A percentile compares a stretch with the other conserved stretches of the same genome.
Evolutionary conservation across 2,329 filamentous ascomycete species (phyloP).

Genomic region (Exophiala calicioides): DNA sequence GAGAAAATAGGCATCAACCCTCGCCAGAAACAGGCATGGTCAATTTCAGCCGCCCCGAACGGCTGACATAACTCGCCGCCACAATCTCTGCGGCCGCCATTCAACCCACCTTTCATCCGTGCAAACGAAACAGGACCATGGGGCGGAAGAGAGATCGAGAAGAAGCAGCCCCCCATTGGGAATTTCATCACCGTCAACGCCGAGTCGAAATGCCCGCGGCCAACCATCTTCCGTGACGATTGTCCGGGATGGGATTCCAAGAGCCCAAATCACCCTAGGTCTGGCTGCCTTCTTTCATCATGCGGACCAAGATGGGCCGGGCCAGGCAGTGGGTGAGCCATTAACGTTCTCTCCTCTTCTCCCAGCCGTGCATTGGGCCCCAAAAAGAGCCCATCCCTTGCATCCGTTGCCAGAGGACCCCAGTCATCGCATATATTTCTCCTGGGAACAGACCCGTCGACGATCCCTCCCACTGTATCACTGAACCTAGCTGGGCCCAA

Average conservation of each 20-base stretch:
- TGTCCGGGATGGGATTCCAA: too few species aligned
- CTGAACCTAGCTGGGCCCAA: conserved; percentile 10
- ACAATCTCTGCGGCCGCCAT: conserved; percentile 6
- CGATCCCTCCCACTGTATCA: conserved; percentile 10
- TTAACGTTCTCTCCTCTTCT: conserved; percentile 12
- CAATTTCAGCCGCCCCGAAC: conserved; percentile 2
- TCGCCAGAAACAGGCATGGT: too few species aligned
- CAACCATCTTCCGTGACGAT: conserved; percentile 1
- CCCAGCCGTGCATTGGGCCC: conserved; percentile 23
- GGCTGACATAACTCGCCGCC: conserved; percentile 24
- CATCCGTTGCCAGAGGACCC: conserved; percentile 19
- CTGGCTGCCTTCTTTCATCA: conserved; percentile 21
- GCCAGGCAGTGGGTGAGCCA: conserved; percentile 12
- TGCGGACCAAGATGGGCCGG: conserved; percentile 19
- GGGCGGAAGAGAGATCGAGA: not conserved
- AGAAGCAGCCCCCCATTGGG: too few species aligned
- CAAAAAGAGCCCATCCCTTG: conserved; percentile 16
- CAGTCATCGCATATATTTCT: conserved; percentile 14
- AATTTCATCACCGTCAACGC: too few species aligned
- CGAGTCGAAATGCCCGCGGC: too few species aligned
- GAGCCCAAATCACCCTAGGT: conserved; percentile 25
- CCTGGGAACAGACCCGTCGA: conserved; percentile 9
- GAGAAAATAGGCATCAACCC: too few species aligned
- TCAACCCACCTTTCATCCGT: conserved; percentile 5
- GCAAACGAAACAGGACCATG: conserved; percentile 21